Conservation (phyloP, 495 filamentous ascomycete genomes). For the Podospora comata region DNA sequence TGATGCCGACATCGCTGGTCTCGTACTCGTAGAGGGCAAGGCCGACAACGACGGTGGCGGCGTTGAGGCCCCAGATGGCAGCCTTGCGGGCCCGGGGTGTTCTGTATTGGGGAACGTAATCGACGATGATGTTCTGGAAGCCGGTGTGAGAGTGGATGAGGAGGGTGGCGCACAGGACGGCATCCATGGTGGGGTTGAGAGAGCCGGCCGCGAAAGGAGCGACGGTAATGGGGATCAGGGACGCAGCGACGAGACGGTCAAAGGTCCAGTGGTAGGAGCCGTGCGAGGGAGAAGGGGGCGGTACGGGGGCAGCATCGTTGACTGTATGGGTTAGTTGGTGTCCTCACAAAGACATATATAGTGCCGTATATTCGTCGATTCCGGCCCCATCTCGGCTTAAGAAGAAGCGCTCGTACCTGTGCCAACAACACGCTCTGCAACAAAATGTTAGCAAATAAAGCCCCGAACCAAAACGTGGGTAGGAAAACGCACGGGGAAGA, state of each 20-base stretch:
- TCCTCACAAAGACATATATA: not conserved
- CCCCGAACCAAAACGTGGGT: constrained; percentile 9
- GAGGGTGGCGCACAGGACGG: constrained; percentile 74
- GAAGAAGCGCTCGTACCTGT: constrained; percentile 57
- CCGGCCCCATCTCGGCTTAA: constrained; percentile 2
- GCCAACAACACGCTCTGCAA: constrained; percentile 70
- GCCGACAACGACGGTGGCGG: constrained; percentile 73
- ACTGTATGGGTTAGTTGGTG: constrained; percentile 46
- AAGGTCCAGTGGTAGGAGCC: constrained; percentile 99
- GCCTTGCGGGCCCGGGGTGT: constrained; percentile 62
- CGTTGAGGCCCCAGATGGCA: constrained; percentile 74
- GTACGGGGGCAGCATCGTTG: constrained; percentile 84
- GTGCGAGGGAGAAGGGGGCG: constrained; percentile 64
- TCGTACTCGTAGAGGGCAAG: constrained; percentile 96
- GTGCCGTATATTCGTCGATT: not conserved
- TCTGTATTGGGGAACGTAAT: constrained; percentile 77
- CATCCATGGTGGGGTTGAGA: constrained; percentile 84
- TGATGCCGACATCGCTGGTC: constrained; percentile 97
- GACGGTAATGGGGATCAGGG: constrained; percentile 79
- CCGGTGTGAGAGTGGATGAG: constrained; percentile 93
- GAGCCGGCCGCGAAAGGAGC: constrained; percentile 89
- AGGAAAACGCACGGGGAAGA: constrained; percentile 29
- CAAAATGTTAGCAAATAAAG: constrained; percentile 18
- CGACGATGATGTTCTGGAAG: constrained; percentile 83
- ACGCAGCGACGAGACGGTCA: constrained; percentile 76